Base-by-base conservation (phyloP, 345 rosid genomes). In the Camelina hispida region DNA sequence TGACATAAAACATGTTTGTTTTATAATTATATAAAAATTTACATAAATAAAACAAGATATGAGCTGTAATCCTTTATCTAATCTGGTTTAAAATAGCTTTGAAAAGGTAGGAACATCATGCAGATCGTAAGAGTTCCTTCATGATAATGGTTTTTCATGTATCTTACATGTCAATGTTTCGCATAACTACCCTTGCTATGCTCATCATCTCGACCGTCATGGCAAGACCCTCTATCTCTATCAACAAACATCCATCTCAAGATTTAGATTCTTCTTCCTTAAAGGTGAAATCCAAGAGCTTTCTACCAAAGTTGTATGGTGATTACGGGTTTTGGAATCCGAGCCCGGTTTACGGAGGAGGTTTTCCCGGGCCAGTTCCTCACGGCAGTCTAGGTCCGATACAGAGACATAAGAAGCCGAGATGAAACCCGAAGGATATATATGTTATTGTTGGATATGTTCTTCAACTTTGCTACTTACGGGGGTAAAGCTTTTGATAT, bases 251-350 rank as follows among this genome's bases (percentile, higher is more conserved):
- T 66, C 40, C 57, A 50, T 51, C 69, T 78, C 77, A 59, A 51
- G 57, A 59, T 44, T 59, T 59, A 58, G 77, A 65, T 40, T 32
- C 77, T 57, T n/a, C 65, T 57, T n/a, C 65, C 4, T 35, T 25
- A 56, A 47, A 3, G 44, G 38, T 70, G 37, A 37, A 52, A 51
- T 43, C 68, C 23, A 52, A 60, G 52, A 72, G 69, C 35, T 34
- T 71, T 71, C 16, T 42, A 6, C 73, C 72, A 48, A 58, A 64
- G 63, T 23, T 78, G 14, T 78, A 72, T 60, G 68, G 64, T 3
- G 77, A 78, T 52, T 78, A 78, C 59, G 81, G 81, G 64, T 78
- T 78, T 66, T 78, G 77, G 81, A 78, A 78, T 30, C 81, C 77
- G 10, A 72, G 17, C 51, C 81, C 81, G 2, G 73, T 66, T 60